phyloP scores from a whole-genome alignment of 2,329 filamentous ascomycete genomes.

The Pyrenochaeta sp. region DNA sequence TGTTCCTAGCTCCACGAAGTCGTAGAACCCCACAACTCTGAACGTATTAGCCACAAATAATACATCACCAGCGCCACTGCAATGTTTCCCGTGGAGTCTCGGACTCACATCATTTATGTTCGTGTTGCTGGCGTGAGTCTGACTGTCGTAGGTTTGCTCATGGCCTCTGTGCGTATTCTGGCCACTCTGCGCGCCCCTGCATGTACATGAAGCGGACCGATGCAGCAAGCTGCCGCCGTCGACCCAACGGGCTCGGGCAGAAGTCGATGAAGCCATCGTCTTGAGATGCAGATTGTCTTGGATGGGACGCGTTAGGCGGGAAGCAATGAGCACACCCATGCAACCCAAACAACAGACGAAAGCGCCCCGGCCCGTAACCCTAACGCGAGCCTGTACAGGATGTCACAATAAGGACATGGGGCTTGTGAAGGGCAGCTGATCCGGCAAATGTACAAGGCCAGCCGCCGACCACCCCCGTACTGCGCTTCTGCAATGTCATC shows the following conservation, averaged over 20 bases:
- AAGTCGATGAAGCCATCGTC: conserved; percentile 19
- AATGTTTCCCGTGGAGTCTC: background rate
- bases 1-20: conserved; percentile 4
- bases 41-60: background rate
- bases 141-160: conserved; percentile 8
- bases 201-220: conserved; percentile 26
- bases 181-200: conserved; percentile 18
- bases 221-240: conserved; percentile 30
- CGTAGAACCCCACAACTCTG: background rate
- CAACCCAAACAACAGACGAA: conserved; percentile 24
- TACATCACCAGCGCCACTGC: background rate
- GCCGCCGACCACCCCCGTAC: conserved; percentile 15
- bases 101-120: conserved; percentile 1
- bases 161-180: conserved; percentile 6
- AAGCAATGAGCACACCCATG: conserved; percentile 37
- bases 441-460: conserved; percentile 20
- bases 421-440: conserved; percentile 34
- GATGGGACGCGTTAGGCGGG: conserved; percentile 37
- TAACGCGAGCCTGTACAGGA: conserved; percentile 35
- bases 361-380: conserved; percentile 45
- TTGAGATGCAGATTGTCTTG: conserved; percentile 29
- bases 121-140: conserved; percentile 20
- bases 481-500: conserved; percentile 30
- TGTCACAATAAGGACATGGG: conserved; percentile 40
- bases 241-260: conserved; percentile 24